Base-by-base conservation (phyloP, 805 yeast genomes). In the Metschnikowia cubensis region DNA sequence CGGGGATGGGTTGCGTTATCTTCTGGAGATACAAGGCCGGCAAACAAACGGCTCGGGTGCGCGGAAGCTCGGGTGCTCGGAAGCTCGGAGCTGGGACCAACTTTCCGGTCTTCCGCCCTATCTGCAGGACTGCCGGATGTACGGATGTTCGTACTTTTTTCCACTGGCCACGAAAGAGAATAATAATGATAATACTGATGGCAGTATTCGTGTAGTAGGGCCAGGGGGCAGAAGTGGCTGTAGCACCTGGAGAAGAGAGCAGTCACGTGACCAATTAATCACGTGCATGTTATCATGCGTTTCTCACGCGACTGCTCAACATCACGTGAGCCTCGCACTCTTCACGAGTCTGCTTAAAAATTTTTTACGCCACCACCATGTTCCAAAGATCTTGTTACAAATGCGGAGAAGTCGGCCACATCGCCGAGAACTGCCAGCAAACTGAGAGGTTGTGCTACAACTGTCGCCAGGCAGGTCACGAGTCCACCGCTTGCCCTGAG, bases 391-490 rank as follows among this genome's bases (percentile, higher is more conserved):
- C 92, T 57, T 87, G 95, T 77, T 87, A 82, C 80, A 89, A 88
- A 70, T 89, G 96, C 75, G 96, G 96, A 65, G 88, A 87, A 74
- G 79, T 85, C 60, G 96, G 96, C 57, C 96, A 89, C 76, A 77
- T 87, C 66, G 96, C 96, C 60, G 94, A 87, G 66, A 85, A 82
- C 66, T 90, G 97, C 75, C 76, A 81, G 56, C 91, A 89, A 72
- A 77, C 84, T 53, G 91, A 86, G 70, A 84, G 91, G 75, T 77
- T 89, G 66, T 89, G 96, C 74, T 89, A 89, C 86, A 89, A 89
- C 83, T 89, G 96, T 73, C 87, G 85, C 67, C 79, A 85, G 70
- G 85, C 95, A 53, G 94, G 94, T 57, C 96, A 89, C 71, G 91
- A 88, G 71, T 87, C 94, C 48, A 80, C 82, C 60, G 95, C 87